Evolutionary conservation across 2,329 filamentous ascomycete species (phyloP).

Genomic region (Ilyonectria sp.): DNA sequence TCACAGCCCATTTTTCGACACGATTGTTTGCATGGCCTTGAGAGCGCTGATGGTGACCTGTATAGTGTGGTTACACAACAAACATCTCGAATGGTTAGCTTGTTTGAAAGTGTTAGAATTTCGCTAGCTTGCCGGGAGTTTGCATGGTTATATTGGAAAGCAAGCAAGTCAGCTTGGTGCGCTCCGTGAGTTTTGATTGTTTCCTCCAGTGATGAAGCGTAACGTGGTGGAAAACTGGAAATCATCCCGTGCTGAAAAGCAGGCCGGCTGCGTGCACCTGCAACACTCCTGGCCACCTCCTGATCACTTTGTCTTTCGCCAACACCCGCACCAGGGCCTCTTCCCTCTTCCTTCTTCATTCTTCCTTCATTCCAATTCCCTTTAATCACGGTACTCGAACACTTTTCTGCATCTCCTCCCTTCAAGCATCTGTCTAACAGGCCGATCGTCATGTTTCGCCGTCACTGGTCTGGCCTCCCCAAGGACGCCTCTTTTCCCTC

Average conservation of each 20-base stretch:
- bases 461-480: constrained; percentile 78
- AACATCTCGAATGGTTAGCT: neutral
- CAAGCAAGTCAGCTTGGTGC: neutral
- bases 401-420: neutral
- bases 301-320: neutral
- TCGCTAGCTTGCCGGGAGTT: neutral
- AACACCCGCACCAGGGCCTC: neutral
- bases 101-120: neutral
- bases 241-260: neutral
- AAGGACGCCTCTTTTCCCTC: constrained; percentile 76
- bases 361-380: neutral
- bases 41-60: neutral
- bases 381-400: neutral
- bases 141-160: neutral
- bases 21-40: neutral
- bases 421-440: neutral
- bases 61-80: neutral
- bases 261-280: constrained; percentile 16
- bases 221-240: neutral
- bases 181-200: neutral
- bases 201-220: neutral
- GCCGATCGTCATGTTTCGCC: constrained; percentile 76
- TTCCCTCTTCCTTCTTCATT: neutral
- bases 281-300: neutral
- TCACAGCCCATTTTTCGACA: neutral